These are phyloP conservation scores for Allium cepa DNA, from an alignment of 106 monocot genomes.

Conservation along the genomic window DNA sequence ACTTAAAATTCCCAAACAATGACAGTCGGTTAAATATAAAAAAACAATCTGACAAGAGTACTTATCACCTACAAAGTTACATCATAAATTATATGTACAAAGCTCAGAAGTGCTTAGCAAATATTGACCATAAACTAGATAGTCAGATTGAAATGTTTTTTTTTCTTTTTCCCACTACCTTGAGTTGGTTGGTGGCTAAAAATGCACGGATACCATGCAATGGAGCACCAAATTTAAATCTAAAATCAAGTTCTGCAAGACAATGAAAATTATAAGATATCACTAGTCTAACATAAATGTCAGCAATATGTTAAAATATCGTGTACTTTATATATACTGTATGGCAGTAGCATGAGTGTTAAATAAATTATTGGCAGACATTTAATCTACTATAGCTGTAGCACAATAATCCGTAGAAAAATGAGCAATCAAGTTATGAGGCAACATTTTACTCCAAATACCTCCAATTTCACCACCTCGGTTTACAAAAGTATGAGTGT, in stretches of 20 bases:
- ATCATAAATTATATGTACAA: neutral
- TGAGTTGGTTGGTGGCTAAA: conserved; percentile 82
- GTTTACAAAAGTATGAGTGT: conserved; percentile 95
- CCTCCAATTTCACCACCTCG: conserved; percentile 88
- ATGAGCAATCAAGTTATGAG: neutral
- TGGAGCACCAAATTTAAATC: conserved; percentile 87
- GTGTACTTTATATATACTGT: too few species aligned
- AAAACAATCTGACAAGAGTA: too few species aligned
- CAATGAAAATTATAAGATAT: neutral
- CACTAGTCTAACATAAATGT: neutral
- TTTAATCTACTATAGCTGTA: neutral
- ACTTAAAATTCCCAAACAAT: neutral
- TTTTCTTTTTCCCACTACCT: conserved; percentile 20
- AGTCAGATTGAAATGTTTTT: too few species aligned
- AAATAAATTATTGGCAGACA: too few species aligned
- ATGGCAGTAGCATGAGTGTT: too few species aligned
- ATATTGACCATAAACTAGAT: too few species aligned
- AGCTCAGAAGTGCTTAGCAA: neutral
- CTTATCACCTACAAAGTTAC: neutral
- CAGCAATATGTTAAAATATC: too few species aligned
- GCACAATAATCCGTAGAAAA: neutral
- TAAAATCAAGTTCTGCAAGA: conserved; percentile 92
- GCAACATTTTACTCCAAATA: conserved; percentile 13
- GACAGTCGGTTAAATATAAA: too few species aligned
- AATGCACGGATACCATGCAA: conserved; percentile 94